Evolutionary conservation across 2,329 filamentous ascomycete species (phyloP).

Genomic region (Coniochaeta ligniaria): DNA sequence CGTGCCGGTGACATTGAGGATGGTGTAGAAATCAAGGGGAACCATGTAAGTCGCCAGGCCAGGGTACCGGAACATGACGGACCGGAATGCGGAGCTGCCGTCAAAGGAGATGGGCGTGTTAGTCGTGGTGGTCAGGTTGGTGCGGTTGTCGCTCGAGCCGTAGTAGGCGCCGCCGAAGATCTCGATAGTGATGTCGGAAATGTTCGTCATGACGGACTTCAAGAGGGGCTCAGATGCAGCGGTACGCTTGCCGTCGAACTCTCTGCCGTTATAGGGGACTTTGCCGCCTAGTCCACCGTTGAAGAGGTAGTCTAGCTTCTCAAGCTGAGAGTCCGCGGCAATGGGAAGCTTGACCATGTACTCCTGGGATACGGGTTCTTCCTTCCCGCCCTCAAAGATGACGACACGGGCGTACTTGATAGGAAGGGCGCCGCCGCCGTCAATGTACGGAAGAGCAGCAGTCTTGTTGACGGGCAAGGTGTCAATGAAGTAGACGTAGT

Average conservation of each 20-base stretch:
- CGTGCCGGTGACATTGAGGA: constrained; percentile 34
- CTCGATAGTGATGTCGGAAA: constrained; percentile 33
- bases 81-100: constrained; percentile 28
- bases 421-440: constrained; percentile 25
- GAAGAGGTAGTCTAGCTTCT: constrained; percentile 33
- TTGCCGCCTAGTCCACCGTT: constrained; percentile 31
- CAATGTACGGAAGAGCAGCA: constrained; percentile 34
- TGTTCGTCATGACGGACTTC: constrained; percentile 20
- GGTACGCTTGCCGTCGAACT: constrained; percentile 21
- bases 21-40: constrained; percentile 36
- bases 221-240: constrained; percentile 27
- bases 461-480: constrained; percentile 41
- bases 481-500: constrained; percentile 39
- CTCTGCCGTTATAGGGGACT: constrained; percentile 26
- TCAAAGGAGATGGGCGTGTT: constrained; percentile 31
- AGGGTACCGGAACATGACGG: constrained; percentile 33
- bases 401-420: constrained; percentile 36
- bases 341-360: constrained; percentile 42
- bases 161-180: constrained; percentile 28
- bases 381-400: constrained; percentile 34
- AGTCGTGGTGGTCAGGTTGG: constrained; percentile 22
- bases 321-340: constrained; percentile 24
- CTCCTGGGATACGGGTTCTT: constrained; percentile 35
- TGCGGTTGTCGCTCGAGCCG: constrained; percentile 19
- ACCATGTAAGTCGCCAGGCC: constrained; percentile 30